Percentiles rank a stretch among this genome's conserved stretches.
phyloP scores from a whole-genome alignment of 139 green algal species.

The Tetradesmus lagerheimii region DNA sequence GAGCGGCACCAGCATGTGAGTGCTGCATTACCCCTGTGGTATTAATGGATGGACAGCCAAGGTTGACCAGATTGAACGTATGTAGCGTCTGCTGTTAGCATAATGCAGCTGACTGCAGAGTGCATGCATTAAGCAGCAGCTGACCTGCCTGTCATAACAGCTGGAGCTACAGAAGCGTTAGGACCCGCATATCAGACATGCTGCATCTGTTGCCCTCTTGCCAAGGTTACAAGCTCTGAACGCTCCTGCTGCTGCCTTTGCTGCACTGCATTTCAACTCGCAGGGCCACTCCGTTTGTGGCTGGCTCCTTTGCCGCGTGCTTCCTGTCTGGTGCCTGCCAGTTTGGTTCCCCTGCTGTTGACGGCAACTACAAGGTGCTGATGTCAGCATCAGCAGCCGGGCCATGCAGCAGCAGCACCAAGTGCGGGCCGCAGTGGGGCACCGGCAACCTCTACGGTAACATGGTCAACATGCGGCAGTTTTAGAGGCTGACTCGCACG shows the following conservation, averaged over 20 bases:
- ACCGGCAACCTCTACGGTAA: slow-evolving; percentile 4
- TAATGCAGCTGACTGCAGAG: too few relatives aligned
- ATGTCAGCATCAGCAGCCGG: background rate
- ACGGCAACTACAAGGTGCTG: background rate
- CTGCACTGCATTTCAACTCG: background rate
- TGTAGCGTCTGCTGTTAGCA: background rate
- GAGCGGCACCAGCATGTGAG: slow-evolving; percentile 29
- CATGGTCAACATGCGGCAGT: slow-evolving; percentile 6
- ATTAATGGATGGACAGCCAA: too few relatives aligned
- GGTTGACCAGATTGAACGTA: too few relatives aligned
- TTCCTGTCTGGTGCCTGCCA: slow-evolving; percentile 6
- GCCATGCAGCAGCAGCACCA: background rate
- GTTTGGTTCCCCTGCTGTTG: background rate
- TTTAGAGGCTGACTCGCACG: background rate
- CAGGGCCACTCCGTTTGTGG: slow-evolving; percentile 2
- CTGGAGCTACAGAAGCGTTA: too few relatives aligned
- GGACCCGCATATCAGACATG: too few relatives aligned
- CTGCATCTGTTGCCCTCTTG: too few relatives aligned
- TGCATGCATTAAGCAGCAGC: too few relatives aligned
- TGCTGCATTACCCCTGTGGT: too few relatives aligned
- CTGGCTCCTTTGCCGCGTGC: background rate
- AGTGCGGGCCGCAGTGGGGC: slow-evolving; percentile 13
- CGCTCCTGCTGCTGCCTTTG: background rate
- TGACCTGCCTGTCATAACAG: too few relatives aligned
- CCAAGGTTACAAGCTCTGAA: too few relatives aligned